Evolutionary conservation across 257 asterid species (phyloP), one percentile per base, ranked within the genome.

Genomic region (Capsicum baccatum): DNA sequence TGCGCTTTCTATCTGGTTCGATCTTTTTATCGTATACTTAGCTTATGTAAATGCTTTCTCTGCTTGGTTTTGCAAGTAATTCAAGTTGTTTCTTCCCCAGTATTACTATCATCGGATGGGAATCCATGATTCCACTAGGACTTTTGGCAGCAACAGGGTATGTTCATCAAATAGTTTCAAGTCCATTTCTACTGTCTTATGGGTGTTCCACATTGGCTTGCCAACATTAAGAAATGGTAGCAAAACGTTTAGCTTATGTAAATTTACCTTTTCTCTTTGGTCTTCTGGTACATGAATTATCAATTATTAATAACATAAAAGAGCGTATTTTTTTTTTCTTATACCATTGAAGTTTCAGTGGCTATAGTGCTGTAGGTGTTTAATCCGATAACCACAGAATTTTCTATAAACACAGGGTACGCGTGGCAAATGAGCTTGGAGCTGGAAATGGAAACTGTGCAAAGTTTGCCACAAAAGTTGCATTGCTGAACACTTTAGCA

Each of bases 81-180:
- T 44, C 54, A 63, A 11, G 6, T 33, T 74, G 64, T 85, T 26
- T 86, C 59, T 76, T 60, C 8, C 70, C 83, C 92, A 92, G 95
- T 86, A 83, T 91, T 59, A 89, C 91, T 59, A 86, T 92, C 86
- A 87, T 85, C 19, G 94, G 90, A 10, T 92, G 94, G 95, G 92
- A 91, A 74, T 91, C 94, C 83, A 92, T 91, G 94, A 91, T 92
- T 79, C 94, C 91, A 11, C 85, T 92, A 76, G 95, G 95, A 42
- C 85, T 92, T 86, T 92, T 89, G 64, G 95, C 95, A 55, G 95
- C 95, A 84, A 91, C 94, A 19, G 95, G 95, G 94, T 92, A 89
- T 42, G 90, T 17, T 80, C 9, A 50, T 19, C 80, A 73, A 73
- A 48, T 73, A 47, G 13, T 73, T 67, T 35, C 6, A 59, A 48